A percentile compares a stretch with the other conserved stretches of the same genome.
Conservation (phyloP, 2,329 filamentous ascomycete species). For the Emergomyces pasteurianus region DNA sequence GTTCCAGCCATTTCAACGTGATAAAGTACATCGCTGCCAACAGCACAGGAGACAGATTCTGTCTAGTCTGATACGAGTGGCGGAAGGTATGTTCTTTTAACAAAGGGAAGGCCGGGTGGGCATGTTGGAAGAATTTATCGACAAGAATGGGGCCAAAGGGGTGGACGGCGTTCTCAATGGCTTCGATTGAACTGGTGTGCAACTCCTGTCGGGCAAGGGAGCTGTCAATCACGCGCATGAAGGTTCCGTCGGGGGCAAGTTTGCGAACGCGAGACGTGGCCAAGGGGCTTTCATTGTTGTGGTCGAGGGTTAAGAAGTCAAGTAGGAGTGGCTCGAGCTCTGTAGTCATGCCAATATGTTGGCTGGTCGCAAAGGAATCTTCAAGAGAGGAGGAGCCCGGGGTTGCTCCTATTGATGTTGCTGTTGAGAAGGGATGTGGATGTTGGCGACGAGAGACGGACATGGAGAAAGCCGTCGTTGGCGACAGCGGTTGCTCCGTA, state of each 20-base stretch:
- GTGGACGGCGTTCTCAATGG: slow-evolving; percentile 32
- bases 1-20: slow-evolving; percentile 76
- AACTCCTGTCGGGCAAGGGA: slow-evolving; percentile 18
- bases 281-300: slow-evolving; percentile 28
- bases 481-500: neutral
- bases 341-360: slow-evolving; percentile 33
- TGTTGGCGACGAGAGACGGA: neutral
- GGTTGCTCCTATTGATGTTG: neutral
- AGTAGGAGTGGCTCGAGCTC: slow-evolving; percentile 31
- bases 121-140: slow-evolving; percentile 33
- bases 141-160: slow-evolving; percentile 33
- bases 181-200: slow-evolving; percentile 27
- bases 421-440: slow-evolving; percentile 6
- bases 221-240: slow-evolving; percentile 27
- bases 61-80: slow-evolving; percentile 30
- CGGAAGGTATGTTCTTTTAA: slow-evolving; percentile 33
- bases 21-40: slow-evolving; percentile 50
- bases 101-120: slow-evolving; percentile 33
- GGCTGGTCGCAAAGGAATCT: slow-evolving; percentile 24
- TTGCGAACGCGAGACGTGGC: slow-evolving; percentile 26
- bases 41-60: slow-evolving; percentile 26
- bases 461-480: neutral
- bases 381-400: slow-evolving; percentile 6
- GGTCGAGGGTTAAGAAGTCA: slow-evolving; percentile 28
- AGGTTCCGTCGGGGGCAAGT: slow-evolving; percentile 28